phyloP scores from a whole-genome alignment of 2,329 filamentous ascomycete species.

The Metarhizium guizhouense region DNA sequence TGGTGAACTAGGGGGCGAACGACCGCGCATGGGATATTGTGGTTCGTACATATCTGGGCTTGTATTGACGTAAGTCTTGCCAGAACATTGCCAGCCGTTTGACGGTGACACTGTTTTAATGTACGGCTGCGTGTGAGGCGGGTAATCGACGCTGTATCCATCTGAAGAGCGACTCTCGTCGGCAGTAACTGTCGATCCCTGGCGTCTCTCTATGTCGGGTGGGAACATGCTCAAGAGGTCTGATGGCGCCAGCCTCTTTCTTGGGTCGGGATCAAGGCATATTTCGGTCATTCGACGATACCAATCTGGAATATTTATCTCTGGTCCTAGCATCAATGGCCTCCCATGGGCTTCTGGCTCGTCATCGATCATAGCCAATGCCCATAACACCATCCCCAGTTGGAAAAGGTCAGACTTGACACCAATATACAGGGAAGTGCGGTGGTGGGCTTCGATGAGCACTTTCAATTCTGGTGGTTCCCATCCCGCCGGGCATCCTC shows the following conservation, averaged over 20 bases:
- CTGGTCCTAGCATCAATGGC: conserved; percentile 53
- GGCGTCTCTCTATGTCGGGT: conserved; percentile 6
- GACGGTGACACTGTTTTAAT: conserved; percentile 31
- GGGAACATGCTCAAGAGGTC: conserved; percentile 65
- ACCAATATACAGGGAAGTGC: conserved; percentile 94
- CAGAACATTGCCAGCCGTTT: conserved; percentile 34
- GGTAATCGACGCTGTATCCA: conserved; percentile 29
- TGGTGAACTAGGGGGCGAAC: conserved; percentile 44
- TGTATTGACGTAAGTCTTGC: conserved; percentile 27
- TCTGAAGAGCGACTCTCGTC: conserved; percentile 31
- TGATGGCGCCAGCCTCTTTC: conserved; percentile 62
- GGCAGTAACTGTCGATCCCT: conserved; percentile 25
- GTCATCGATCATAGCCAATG: conserved; percentile 76
- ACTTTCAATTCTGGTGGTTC: conserved; percentile 85
- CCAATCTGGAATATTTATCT: conserved; percentile 64
- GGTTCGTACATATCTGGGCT: conserved; percentile 28
- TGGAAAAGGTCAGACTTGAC: conserved; percentile 97
- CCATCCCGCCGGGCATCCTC: conserved; percentile 97
- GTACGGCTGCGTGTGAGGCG: conserved; percentile 22
- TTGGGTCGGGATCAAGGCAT: conserved; percentile 68
- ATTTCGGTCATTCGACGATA: conserved; percentile 67
- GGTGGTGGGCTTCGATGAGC: conserved; percentile 79
- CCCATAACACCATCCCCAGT: conserved; percentile 95
- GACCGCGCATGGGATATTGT: conserved; percentile 39
- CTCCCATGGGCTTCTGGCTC: conserved; percentile 75